These are phyloP conservation scores for Aspergillus novofumigatus DNA, from an alignment of 2,329 filamentous ascomycete species.

Conservation along the genomic window DNA sequence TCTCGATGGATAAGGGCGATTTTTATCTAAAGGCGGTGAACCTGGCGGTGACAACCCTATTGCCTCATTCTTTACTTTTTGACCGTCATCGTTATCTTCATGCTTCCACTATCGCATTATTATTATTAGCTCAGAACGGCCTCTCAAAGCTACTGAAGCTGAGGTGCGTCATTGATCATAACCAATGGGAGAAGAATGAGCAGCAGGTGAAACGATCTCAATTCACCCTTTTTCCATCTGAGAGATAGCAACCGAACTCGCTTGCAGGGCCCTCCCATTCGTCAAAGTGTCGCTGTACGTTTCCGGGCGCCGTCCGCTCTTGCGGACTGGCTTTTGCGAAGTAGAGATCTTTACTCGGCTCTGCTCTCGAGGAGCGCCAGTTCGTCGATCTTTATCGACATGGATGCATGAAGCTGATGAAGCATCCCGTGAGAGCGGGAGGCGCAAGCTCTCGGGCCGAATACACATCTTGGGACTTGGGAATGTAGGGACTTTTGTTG, in stretches of 20 bases:
- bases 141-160: background rate
- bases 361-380: background rate
- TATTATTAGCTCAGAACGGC: background rate
- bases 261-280: background rate
- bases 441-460: conserved; percentile 38
- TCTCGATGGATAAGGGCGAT: conserved; percentile 7
- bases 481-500: conserved; percentile 75
- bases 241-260: background rate
- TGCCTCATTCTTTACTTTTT: background rate
- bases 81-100: background rate
- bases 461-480: conserved; percentile 78
- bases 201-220: background rate
- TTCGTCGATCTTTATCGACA: conserved; percentile 20
- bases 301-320: conserved; percentile 29
- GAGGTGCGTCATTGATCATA: background rate
- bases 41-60: conserved; percentile 12
- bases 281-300: conserved; percentile 34
- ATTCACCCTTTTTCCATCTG: background rate
- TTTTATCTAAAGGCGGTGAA: conserved; percentile 20
- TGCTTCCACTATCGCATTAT: background rate
- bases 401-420: conserved; percentile 27
- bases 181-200: background rate
- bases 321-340: conserved; percentile 23
- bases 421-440: conserved; percentile 14
- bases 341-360: conserved; percentile 6